Base-by-base conservation (phyloP, 805 yeast genomes). In the Kazachstania bromeliacearum region DNA sequence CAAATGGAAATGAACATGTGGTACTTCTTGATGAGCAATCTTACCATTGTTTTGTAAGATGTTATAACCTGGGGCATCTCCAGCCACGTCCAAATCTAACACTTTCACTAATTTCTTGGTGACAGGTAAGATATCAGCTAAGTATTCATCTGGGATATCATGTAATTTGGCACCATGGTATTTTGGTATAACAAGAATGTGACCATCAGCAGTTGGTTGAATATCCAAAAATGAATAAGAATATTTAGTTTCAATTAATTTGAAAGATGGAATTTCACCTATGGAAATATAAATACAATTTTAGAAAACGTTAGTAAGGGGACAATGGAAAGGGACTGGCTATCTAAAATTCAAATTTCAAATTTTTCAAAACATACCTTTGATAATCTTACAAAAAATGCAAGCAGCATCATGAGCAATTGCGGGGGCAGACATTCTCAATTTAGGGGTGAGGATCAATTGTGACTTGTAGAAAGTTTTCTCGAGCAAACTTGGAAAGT, bases 261-360 rank as follows among this genome's bases (percentile, higher is more conserved):
- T 92, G 68, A 85, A 76, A 2, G 94, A 83, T 23, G 98, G 98
- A 54, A 89, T 92, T 51, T 92, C 96, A 38, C 96, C 94, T 75
- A 28, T 27, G 12, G 8, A n/a, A n/a, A n/a, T n/a, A n/a, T n/a
- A n/a, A n/a, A n/a, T n/a, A n/a, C n/a, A n/a, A n/a, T n/a, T n/a
- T n/a, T n/a, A n/a, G n/a, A n/a, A n/a, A n/a, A 10, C 5, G 28
- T 26, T 26, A 26, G 28, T 26, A 26, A 25, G 3, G 13, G 15
- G 15, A 7, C 7, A 7, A 25, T 10, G 6, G 15, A 25, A 4
- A 25, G n/a, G n/a, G n/a, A n/a, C n/a, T n/a, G n/a, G n/a, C n/a
- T n/a, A 12, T 25, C 13, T 10, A 4, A 26, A 13, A 14, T 13
- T 26, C 8, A 7, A 26, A 14, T 10, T 12, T 29, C 10, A 15